A percentile compares a stretch with the other conserved stretches of the same genome.
phyloP scores from a whole-genome alignment of 2,329 filamentous ascomycete species.

The Penicillium sp. region DNA sequence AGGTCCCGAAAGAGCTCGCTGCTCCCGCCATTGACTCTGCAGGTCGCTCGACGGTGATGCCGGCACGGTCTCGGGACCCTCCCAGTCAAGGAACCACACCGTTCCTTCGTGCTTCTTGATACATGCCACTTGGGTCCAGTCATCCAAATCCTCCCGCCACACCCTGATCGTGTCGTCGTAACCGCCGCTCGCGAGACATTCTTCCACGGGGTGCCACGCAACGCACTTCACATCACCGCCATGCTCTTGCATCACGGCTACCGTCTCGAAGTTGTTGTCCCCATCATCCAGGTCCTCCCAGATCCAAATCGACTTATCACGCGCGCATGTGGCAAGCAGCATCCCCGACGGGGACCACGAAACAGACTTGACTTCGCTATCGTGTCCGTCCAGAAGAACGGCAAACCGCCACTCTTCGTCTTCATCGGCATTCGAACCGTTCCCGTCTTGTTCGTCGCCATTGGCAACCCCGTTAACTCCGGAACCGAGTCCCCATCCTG shows the following conservation, averaged over 20 bases:
- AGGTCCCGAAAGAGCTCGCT: constrained; percentile 40
- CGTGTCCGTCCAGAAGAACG: constrained; percentile 89
- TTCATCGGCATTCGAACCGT: constrained; percentile 55
- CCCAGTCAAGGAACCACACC: constrained; percentile 81
- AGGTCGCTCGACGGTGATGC: constrained; percentile 3
- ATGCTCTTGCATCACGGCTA: constrained; percentile 92
- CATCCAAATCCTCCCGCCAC: constrained; percentile 87
- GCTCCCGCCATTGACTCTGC: constrained; percentile 29
- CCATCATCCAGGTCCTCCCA: constrained; percentile 89
- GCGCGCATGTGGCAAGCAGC: constrained; percentile 82
- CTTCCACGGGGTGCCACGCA: constrained; percentile 78
- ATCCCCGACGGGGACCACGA: constrained; percentile 63
- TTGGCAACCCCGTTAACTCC: constrained; percentile 24
- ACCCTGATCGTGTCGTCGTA: constrained; percentile 90
- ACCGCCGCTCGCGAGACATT: constrained; percentile 82
- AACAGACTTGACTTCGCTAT: constrained; percentile 88
- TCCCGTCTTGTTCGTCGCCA: constrained; percentile 39
- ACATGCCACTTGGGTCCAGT: constrained; percentile 87
- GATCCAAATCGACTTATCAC: constrained; percentile 96
- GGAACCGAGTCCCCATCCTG: constrained; percentile 18
- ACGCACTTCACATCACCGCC: constrained; percentile 94
- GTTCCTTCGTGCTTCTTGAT: constrained; percentile 79
- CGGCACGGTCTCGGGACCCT: constrained; percentile 43
- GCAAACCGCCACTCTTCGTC: constrained; percentile 90
- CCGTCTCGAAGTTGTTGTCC: constrained; percentile 94